A percentile compares a stretch with the other conserved stretches of the same genome.
phyloP scores from a whole-genome alignment of 345 rosid genomes.

The Lumnitzera racemosa region DNA sequence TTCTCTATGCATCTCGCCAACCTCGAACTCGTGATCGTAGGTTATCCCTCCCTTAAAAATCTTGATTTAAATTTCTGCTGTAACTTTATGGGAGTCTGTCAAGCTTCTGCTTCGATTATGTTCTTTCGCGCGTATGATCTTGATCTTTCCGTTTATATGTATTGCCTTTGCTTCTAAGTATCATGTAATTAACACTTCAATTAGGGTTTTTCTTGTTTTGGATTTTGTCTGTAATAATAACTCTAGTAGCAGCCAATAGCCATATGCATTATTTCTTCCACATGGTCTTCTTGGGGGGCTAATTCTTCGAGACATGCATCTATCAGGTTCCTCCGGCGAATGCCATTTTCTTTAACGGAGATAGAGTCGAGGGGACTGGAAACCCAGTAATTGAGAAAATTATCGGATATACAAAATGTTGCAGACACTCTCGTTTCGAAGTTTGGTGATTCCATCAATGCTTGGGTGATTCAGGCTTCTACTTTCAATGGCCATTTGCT shows the following conservation, averaged over 20 bases:
- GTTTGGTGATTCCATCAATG: constrained; percentile 54
- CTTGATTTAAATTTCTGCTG: not conserved
- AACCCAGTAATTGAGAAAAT: constrained; percentile 64
- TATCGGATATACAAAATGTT: constrained; percentile 51
- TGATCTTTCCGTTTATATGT: too few species aligned
- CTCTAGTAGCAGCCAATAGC: not conserved
- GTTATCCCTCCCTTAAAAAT: constrained; percentile 2
- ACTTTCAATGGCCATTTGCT: constrained; percentile 61
- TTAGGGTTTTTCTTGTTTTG: too few species aligned
- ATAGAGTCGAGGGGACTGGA: constrained; percentile 52
- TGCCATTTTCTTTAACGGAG: constrained; percentile 68
- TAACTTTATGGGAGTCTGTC: not conserved
- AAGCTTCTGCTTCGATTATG: not conserved
- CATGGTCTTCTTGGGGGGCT: not conserved
- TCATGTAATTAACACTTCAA: too few species aligned
- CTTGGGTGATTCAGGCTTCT: constrained; percentile 71
- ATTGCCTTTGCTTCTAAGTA: too few species aligned
- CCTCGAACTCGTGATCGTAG: constrained; percentile 32
- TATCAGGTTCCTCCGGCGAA: constrained; percentile 60
- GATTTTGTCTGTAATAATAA: too few species aligned
- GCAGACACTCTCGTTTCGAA: constrained; percentile 71
- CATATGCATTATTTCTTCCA: not conserved
- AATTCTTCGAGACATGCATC: not conserved
- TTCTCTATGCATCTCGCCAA: constrained; percentile 53
- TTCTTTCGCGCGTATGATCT: too few species aligned